phyloP scores from a whole-genome alignment of 495 filamentous ascomycete species.

The Alectoria sarmentosa region DNA sequence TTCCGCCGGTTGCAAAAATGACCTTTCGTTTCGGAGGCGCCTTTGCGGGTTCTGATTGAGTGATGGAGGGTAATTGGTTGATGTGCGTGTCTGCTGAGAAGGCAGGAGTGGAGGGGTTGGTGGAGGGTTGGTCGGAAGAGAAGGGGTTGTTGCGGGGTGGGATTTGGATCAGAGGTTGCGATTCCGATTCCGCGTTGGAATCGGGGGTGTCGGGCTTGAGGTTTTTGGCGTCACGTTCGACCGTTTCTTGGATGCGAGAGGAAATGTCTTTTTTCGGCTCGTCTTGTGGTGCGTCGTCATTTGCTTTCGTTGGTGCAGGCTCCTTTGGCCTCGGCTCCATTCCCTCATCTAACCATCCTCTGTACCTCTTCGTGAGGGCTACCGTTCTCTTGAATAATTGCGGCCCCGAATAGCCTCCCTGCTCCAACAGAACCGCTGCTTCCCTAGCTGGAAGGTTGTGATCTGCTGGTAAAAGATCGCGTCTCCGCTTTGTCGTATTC shows the following conservation, averaged over 20 bases:
- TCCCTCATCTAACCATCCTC: conserved; percentile 58
- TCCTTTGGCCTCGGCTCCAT: background rate
- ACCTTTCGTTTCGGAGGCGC: conserved; percentile 61
- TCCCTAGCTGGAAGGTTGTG: conserved; percentile 60
- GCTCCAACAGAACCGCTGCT: conserved; percentile 58
- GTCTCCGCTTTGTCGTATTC: conserved; percentile 84
- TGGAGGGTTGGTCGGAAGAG: conserved; percentile 9
- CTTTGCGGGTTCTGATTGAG: conserved; percentile 21
- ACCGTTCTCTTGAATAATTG: conserved; percentile 74
- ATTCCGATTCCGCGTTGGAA: conserved; percentile 8
- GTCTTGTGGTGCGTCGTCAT: background rate
- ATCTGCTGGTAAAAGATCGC: conserved; percentile 57
- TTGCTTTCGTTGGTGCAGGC: background rate
- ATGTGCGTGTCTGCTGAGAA: conserved; percentile 14
- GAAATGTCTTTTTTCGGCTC: background rate
- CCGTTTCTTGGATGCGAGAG: conserved; percentile 25
- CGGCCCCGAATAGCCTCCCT: conserved; percentile 86
- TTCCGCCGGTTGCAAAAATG: conserved; percentile 88
- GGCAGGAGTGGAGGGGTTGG: background rate
- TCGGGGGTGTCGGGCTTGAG: conserved; percentile 17
- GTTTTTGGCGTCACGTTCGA: conserved; percentile 23
- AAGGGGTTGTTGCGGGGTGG: conserved; percentile 14
- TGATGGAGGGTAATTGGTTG: conserved; percentile 7
- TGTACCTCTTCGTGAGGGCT: conserved; percentile 68
- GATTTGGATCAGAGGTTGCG: conserved; percentile 21